These are phyloP conservation scores for Rhodomyrtus tomentosa DNA, from an alignment of 345 rosid genomes.

Conservation along the genomic window DNA sequence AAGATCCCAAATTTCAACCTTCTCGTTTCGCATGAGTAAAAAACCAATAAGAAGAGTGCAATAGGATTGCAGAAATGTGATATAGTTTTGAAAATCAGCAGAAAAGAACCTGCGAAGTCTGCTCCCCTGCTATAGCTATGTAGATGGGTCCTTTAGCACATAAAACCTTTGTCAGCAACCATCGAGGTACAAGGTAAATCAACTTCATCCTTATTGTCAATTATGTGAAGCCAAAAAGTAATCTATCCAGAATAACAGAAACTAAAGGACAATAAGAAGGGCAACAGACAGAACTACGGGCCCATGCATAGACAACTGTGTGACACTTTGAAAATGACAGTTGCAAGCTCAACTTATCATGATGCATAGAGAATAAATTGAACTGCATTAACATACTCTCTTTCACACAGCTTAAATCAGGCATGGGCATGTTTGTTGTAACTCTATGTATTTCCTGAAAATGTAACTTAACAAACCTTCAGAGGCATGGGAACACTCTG, in stretches of 20 bases:
- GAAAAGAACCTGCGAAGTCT: conserved; percentile 46
- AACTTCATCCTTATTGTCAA: not conserved
- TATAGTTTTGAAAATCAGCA: not conserved
- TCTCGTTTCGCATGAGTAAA: conserved; percentile 1
- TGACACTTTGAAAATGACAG: not conserved
- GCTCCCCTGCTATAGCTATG: conserved; percentile 76
- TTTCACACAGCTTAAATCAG: not conserved
- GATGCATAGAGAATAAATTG: not conserved
- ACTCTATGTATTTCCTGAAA: not conserved
- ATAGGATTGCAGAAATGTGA: not conserved
- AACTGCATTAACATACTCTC: not conserved
- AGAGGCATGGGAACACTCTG: conserved; percentile 12
- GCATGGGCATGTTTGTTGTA: not conserved
- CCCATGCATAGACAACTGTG: not conserved
- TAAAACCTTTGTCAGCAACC: not conserved
- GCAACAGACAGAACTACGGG: not conserved
- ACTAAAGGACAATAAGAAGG: not conserved
- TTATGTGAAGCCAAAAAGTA: not conserved
- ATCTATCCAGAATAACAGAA: not conserved
- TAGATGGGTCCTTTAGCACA: conserved; percentile 28
- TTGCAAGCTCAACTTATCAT: not conserved
- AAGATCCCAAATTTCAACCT: conserved; percentile 93
- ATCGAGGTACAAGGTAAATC: not conserved
- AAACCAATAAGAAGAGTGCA: conserved; percentile 4
- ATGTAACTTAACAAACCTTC: conserved; percentile 24